Evolutionary conservation across 164 flowering plant genomes (phyloP), one percentile per base, ranked within the genome.

Genomic region (Buxus sempervirens): DNA sequence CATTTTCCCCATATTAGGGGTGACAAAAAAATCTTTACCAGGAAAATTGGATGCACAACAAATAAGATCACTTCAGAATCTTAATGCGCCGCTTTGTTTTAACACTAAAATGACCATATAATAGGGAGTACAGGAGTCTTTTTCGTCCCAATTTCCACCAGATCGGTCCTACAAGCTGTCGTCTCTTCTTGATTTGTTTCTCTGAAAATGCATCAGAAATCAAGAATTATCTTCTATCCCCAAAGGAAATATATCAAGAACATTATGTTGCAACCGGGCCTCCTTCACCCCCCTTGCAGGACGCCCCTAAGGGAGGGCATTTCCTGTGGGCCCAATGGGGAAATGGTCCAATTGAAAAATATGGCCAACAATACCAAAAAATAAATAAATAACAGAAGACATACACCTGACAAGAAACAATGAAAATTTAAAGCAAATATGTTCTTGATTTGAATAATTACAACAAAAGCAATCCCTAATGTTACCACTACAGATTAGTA

Each of bases 71-170:
- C 28, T 25, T 19, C 60, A 57, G 32, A 16, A 38, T 21, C 19
- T 15, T 66, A n/a, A 66, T 21, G 56, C 36, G 51, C 1, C 62
- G 42, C 61, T 72, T 72, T 49, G 54, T 38, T 25, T 57, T 70
- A n/a, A 12, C n/a, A 36, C 69, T 25, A 26, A 68, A 48, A 19
- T 45, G 20, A 12, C 66, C 64, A 71, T 45, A 41, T 26, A 73
- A 49, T 26, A 86, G 64, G 64, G 77, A 60, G 69, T 86, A 89
- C 64, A 88, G 18, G 3, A 76, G 72, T 67, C 80, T 81, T 69
- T 84, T 90, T n/a, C 83, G 82, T 27, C 98, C 98, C 83, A 79
- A 86, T 77, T 72, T 82, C 98, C 98, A 93, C 90, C 90, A 89
- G 8, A 70, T 28, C 5, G 94, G 98, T 16, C 71, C 68, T 28